These are phyloP conservation scores for Barnettozyma vustinii DNA, from an alignment of 805 yeast genomes.

Conservation along the genomic window DNA sequence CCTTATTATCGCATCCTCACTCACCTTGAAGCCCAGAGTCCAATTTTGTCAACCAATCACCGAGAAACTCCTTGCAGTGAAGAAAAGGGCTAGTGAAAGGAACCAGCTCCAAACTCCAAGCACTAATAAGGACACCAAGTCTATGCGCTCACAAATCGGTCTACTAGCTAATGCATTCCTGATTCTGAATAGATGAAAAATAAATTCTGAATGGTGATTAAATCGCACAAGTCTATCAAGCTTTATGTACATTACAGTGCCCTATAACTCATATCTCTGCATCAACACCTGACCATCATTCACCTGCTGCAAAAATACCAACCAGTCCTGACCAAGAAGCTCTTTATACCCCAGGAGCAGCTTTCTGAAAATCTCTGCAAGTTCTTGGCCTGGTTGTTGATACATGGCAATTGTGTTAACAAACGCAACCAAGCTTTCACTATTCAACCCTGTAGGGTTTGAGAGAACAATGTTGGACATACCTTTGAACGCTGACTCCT, in stretches of 20 bases:
- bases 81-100: too few relatives aligned
- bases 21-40: too few relatives aligned
- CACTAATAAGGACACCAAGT: too few relatives aligned
- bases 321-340: conserved; percentile 40
- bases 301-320: conserved; percentile 14
- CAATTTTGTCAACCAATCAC: too few relatives aligned
- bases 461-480: conserved; percentile 61
- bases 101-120: too few relatives aligned
- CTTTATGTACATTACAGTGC: background rate
- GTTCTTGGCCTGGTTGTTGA: conserved; percentile 41
- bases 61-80: too few relatives aligned
- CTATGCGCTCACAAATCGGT: too few relatives aligned
- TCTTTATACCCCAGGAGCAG: conserved; percentile 40
- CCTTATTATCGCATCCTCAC: too few relatives aligned
- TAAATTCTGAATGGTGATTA: too few relatives aligned
- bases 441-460: conserved; percentile 63
- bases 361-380: conserved; percentile 40
- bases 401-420: conserved; percentile 56
- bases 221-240: background rate
- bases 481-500: conserved; percentile 82
- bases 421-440: conserved; percentile 46
- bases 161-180: too few relatives aligned
- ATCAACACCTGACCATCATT: conserved; percentile 18
- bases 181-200: too few relatives aligned
- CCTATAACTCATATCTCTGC: conserved; percentile 13